phyloP scores from a whole-genome alignment of 139 green algal species.

The Picochlorum sp. region DNA sequence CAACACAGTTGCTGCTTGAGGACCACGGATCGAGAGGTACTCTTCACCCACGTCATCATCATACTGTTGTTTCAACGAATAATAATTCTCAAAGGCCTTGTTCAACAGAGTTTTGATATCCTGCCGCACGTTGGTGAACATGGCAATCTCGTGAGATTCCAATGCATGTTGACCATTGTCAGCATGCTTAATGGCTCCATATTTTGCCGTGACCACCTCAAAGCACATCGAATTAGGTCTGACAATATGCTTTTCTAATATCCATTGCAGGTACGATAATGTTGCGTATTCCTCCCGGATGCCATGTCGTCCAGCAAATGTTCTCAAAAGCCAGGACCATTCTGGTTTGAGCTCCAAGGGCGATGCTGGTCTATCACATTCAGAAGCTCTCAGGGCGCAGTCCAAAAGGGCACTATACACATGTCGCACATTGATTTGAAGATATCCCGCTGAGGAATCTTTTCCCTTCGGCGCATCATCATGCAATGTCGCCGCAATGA shows the following conservation, averaged over 20 bases:
- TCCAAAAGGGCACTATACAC: slow-evolving; percentile 45
- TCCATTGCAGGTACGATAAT: slow-evolving; percentile 39
- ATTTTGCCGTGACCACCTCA: slow-evolving; percentile 23
- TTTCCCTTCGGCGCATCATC: background rate
- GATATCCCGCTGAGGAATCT: background rate
- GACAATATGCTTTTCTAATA: slow-evolving; percentile 33
- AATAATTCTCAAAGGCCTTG: slow-evolving; percentile 45
- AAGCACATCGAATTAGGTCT: slow-evolving; percentile 37
- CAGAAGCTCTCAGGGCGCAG: slow-evolving; percentile 26
- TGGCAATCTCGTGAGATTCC: slow-evolving; percentile 25
- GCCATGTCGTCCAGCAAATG: slow-evolving; percentile 29
- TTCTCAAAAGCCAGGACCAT: slow-evolving; percentile 44
- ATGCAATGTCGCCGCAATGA: too few relatives aligned
- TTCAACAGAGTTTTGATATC: slow-evolving; percentile 35
- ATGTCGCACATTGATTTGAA: slow-evolving; percentile 16
- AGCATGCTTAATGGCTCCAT: slow-evolving; percentile 32
- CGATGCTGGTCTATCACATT: slow-evolving; percentile 22
- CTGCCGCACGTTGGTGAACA: slow-evolving; percentile 28
- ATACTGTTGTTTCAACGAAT: slow-evolving; percentile 29
- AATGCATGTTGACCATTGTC: slow-evolving; percentile 13
- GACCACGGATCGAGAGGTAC: slow-evolving; percentile 13
- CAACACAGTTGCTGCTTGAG: slow-evolving; percentile 19
- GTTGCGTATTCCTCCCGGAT: slow-evolving; percentile 33
- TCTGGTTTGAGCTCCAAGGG: slow-evolving; percentile 21
- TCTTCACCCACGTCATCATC: slow-evolving; percentile 33